Percentiles rank a stretch among this genome's conserved stretches.
Conservation (phyloP, 306 rosid genomes). For the Carpinus viminea region DNA sequence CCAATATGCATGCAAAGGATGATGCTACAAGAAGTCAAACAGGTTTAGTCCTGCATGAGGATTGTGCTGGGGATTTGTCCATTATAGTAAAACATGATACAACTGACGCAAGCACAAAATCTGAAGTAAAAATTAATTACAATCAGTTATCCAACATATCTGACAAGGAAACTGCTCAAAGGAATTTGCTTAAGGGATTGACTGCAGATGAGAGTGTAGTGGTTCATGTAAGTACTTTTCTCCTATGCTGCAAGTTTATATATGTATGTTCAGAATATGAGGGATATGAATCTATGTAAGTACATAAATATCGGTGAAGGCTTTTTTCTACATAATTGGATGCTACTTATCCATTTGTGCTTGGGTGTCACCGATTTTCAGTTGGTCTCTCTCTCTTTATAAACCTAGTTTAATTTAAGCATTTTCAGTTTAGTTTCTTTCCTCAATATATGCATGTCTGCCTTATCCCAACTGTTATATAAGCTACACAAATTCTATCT, state of each 20-base stretch:
- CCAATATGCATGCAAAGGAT: constrained; percentile 34
- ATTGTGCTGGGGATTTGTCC: constrained; percentile 67
- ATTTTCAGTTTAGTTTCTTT: background rate
- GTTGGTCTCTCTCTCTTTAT: background rate
- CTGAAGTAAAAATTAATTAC: constrained; percentile 21
- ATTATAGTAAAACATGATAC: constrained; percentile 48
- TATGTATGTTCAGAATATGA: background rate
- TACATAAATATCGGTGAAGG: background rate
- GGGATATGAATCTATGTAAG: background rate
- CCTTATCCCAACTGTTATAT: background rate
- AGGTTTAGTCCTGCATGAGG: constrained; percentile 45
- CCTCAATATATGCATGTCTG: background rate
- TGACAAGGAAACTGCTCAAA: constrained; percentile 48
- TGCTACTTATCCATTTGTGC: background rate
- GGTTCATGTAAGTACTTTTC: constrained; percentile 65
- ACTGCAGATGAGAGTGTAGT: constrained; percentile 90
- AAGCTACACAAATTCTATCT: background rate
- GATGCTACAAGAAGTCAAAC: constrained; percentile 31
- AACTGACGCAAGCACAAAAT: constrained; percentile 37
- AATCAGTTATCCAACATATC: constrained; percentile 26
- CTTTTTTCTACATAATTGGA: background rate
- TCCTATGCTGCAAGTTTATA: constrained; percentile 4
- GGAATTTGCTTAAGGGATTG: constrained; percentile 78
- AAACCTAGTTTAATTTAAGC: background rate
- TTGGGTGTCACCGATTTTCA: background rate